phyloP scores from a whole-genome alignment of 108 stramenopile species.

The Stephanodiscus minutulus region DNA sequence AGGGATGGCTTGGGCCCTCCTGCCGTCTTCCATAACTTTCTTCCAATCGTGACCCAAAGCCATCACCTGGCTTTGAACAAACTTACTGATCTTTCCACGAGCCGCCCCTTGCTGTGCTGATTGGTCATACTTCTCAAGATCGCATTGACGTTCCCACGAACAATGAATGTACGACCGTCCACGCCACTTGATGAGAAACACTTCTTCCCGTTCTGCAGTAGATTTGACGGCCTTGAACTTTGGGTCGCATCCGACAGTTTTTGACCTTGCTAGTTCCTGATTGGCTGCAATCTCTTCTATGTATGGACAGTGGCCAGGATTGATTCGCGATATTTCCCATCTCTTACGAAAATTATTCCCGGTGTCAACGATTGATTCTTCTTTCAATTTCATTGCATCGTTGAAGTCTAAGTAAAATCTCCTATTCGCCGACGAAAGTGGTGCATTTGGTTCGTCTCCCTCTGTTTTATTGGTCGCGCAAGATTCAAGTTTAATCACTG shows the following conservation, averaged over 20 bases:
- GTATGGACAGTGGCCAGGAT: constrained; percentile 65
- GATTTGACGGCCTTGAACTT: constrained; percentile 33
- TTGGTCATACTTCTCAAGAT: constrained; percentile 70
- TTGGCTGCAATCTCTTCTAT: constrained; percentile 60
- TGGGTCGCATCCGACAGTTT: constrained; percentile 20
- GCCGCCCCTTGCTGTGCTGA: constrained; percentile 65
- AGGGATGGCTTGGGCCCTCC: constrained; percentile 43
- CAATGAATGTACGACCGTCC: constrained; percentile 81
- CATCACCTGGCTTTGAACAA: constrained; percentile 65
- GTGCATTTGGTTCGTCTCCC: neutral
- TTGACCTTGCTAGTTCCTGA: constrained; percentile 23
- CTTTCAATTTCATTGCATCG: constrained; percentile 55
- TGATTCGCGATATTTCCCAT: constrained; percentile 78
- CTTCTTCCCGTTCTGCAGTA: constrained; percentile 65
- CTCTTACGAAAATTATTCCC: constrained; percentile 61
- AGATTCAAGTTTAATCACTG: constrained; percentile 53
- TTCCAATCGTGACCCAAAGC: constrained; percentile 75
- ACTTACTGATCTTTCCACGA: constrained; percentile 76
- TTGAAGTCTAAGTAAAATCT: constrained; percentile 35
- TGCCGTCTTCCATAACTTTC: constrained; percentile 62
- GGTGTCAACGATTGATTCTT: constrained; percentile 53
- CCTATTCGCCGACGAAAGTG: neutral
- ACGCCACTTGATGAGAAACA: constrained; percentile 85
- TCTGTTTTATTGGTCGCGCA: constrained; percentile 15
- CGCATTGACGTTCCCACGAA: constrained; percentile 79